Evolutionary conservation across 2,329 filamentous ascomycete genomes (phyloP).

Genomic region (Fusarium beomiforme): DNA sequence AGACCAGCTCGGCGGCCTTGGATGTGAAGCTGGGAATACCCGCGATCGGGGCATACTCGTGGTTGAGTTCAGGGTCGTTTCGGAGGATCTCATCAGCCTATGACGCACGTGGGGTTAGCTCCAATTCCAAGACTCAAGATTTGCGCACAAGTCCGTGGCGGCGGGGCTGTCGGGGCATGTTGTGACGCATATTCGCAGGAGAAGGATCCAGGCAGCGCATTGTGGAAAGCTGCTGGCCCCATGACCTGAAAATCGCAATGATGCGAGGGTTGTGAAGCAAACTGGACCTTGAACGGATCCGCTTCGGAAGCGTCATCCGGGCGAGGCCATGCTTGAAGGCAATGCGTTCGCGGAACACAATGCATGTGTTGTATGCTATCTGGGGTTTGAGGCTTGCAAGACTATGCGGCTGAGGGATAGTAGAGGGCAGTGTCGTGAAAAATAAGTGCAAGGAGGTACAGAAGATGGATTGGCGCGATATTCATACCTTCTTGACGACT

Average conservation of each 20-base stretch:
- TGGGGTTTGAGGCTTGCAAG: not conserved
- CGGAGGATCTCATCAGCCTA: conserved; percentile 92
- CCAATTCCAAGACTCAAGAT: conserved; percentile 19
- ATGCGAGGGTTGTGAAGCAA: conserved; percentile 16
- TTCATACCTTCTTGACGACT: conserved; percentile 88
- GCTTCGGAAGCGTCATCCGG: conserved; percentile 3
- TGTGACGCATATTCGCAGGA: conserved; percentile 25
- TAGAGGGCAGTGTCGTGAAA: conserved; percentile 6
- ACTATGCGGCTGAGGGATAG: conserved; percentile 11
- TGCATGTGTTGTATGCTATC: conserved; percentile 10
- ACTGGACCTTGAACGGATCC: conserved; percentile 14
- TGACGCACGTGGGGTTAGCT: conserved; percentile 39
- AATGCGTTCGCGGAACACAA: conserved; percentile 15
- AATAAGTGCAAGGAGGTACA: conserved; percentile 4
- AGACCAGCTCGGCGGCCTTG: conserved; percentile 90
- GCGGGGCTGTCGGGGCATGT: conserved; percentile 26
- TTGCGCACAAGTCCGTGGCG: conserved; percentile 6
- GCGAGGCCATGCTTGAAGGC: not conserved
- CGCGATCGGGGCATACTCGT: conserved; percentile 98
- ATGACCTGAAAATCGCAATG: conserved; percentile 35
- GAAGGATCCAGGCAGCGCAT: conserved; percentile 25
- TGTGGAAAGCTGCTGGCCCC: conserved; percentile 17
- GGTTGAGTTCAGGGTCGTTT: conserved; percentile 90
- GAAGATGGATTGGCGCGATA: conserved; percentile 4
- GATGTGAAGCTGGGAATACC: conserved; percentile 86